These are phyloP conservation scores for Trichoderma simmonsii DNA, from an alignment of 2,329 filamentous ascomycete genomes.

Conservation along the genomic window DNA sequence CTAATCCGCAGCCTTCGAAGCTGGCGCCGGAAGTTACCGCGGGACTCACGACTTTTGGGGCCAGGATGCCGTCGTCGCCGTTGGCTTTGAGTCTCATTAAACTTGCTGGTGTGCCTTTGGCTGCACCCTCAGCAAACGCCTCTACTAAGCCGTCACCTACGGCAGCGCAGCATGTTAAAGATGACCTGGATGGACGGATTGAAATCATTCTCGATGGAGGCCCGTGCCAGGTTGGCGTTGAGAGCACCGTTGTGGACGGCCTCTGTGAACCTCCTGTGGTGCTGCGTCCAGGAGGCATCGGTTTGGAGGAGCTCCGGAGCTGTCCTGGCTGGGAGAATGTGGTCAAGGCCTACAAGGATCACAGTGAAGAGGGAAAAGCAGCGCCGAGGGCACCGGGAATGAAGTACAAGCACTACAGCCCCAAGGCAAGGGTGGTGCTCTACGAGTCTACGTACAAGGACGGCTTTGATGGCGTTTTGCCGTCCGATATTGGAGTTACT, in stretches of 20 bases:
- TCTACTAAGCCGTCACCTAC: conserved; percentile 92
- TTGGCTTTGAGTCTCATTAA: conserved; percentile 88
- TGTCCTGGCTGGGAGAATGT: conserved; percentile 81
- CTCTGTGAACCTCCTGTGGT: conserved; percentile 77
- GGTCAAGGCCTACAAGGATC: conserved; percentile 74
- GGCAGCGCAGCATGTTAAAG: conserved; percentile 79
- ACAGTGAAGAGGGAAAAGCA: conserved; percentile 59
- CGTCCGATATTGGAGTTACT: conserved; percentile 32
- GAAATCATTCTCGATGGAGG: conserved; percentile 88
- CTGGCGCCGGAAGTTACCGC: conserved; percentile 92
- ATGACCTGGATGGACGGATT: conserved; percentile 80
- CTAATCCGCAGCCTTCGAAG: conserved; percentile 63
- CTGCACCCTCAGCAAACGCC: conserved; percentile 90
- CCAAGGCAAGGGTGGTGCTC: conserved; percentile 78
- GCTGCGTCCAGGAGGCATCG: conserved; percentile 81
- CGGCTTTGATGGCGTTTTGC: conserved; percentile 36
- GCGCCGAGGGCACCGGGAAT: conserved; percentile 87
- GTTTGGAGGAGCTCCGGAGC: conserved; percentile 70
- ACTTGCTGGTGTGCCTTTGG: conserved; percentile 72
- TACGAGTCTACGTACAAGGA: conserved; percentile 59
- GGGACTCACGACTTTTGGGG: conserved; percentile 79
- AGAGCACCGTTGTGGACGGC: conserved; percentile 95
- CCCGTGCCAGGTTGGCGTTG: conserved; percentile 80
- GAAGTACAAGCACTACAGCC: conserved; percentile 99
- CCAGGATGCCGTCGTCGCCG: conserved; percentile 79